These are phyloP conservation scores for Leptographium radiaticola DNA, from an alignment of 2,329 filamentous ascomycete genomes.

Conservation along the genomic window DNA sequence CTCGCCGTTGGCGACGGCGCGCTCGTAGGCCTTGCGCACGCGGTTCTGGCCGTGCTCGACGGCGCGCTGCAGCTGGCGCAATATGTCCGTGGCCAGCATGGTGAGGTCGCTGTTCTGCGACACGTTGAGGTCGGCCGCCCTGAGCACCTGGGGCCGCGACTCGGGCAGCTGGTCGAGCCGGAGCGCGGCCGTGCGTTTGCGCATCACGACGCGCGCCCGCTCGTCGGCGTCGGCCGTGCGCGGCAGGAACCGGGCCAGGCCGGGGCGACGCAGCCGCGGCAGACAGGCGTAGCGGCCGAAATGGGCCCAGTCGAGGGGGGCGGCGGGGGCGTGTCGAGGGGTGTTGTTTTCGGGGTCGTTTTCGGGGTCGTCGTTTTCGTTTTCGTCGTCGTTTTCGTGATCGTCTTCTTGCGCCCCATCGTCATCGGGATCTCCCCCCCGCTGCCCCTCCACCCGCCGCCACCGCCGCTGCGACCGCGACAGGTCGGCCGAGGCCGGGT, in stretches of 20 bases:
- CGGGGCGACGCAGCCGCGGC: conserved; percentile 58
- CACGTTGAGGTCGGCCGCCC: conserved; percentile 58
- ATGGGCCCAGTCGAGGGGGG: conserved; percentile 75
- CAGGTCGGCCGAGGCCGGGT: conserved; percentile 36
- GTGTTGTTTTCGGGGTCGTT: conserved; percentile 42
- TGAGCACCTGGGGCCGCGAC: conserved; percentile 66
- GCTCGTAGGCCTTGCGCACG: conserved; percentile 23
- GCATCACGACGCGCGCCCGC: conserved; percentile 51
- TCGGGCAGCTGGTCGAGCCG: conserved; percentile 55
- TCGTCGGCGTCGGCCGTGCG: conserved; percentile 66
- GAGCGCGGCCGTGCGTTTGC: conserved; percentile 58
- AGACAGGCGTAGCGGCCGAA: conserved; percentile 68
- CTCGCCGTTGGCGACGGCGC: conserved; percentile 21
- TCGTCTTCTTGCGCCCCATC: conserved; percentile 49
- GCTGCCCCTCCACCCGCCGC: conserved; percentile 26
- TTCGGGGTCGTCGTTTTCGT: conserved; percentile 44
- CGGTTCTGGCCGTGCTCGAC: conserved; percentile 32
- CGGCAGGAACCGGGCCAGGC: conserved; percentile 70
- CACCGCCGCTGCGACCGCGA: conserved; percentile 35
- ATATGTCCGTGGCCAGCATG: conserved; percentile 58
- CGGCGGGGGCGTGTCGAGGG: conserved; percentile 47
- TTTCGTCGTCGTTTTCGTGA: conserved; percentile 39
- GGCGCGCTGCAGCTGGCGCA: conserved; percentile 41
- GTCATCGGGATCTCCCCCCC: conserved; percentile 23
- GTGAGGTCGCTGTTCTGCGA: conserved; percentile 72